Evolutionary conservation across 352 stramenopile genomes (phyloP).

Genomic region (Globisporangium cederbergense): DNA sequence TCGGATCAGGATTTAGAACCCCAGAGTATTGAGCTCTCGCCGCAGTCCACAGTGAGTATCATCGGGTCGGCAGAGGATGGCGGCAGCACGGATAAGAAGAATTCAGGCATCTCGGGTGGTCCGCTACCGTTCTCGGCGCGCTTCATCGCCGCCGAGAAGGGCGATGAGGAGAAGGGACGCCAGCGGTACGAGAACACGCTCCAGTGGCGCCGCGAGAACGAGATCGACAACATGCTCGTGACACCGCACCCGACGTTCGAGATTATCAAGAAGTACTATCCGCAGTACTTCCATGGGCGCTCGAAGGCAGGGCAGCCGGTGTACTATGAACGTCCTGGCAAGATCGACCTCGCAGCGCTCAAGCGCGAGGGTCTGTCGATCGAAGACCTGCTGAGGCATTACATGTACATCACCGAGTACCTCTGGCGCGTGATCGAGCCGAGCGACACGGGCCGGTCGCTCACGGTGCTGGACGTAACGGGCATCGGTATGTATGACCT

Average conservation of each 20-base stretch:
- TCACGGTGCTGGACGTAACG: conserved; percentile 83
- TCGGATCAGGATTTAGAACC: conserved; percentile 43
- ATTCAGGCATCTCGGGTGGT: conserved; percentile 42
- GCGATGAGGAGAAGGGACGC: conserved; percentile 74
- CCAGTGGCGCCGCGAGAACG: conserved; percentile 85
- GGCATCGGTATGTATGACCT: conserved; percentile 89
- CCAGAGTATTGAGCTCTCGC: conserved; percentile 7
- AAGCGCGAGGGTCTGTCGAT: conserved; percentile 87
- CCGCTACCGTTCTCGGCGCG: conserved; percentile 71
- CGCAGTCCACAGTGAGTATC: conserved; percentile 9
- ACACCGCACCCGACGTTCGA: conserved; percentile 77
- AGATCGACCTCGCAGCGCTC: conserved; percentile 83
- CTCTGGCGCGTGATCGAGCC: conserved; percentile 84
- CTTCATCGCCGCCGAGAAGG: conserved; percentile 84
- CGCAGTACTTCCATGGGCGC: conserved; percentile 87
- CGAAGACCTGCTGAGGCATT: conserved; percentile 85
- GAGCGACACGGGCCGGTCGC: conserved; percentile 59
- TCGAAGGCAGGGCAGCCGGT: conserved; percentile 72
- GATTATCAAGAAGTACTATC: conserved; percentile 91
- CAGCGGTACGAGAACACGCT: conserved; percentile 72
- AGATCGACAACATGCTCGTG: conserved; percentile 86
- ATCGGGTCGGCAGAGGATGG: conserved; percentile 16
- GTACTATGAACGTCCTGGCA: conserved; percentile 84
- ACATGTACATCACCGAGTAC: conserved; percentile 93
- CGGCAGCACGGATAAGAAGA: neutral